These are phyloP conservation scores for Trichoderma koningii DNA, from an alignment of 2,329 filamentous ascomycete species.

Conservation along the genomic window DNA sequence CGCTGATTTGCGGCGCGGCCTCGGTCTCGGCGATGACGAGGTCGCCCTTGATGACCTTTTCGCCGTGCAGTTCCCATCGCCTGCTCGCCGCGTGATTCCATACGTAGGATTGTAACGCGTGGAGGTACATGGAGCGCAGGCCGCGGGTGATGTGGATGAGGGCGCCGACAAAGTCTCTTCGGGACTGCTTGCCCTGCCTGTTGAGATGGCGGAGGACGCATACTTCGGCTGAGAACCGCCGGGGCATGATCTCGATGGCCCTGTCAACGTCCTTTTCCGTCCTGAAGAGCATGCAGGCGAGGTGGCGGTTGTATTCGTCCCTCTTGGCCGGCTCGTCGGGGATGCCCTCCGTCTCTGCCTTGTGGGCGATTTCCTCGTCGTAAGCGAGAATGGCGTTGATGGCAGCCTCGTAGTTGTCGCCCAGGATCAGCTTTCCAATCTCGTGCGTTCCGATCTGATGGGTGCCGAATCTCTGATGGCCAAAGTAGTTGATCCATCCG, in stretches of 20 bases:
- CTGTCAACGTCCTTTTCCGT: constrained; percentile 58
- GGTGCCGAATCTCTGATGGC: constrained; percentile 93
- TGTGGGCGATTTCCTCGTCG: constrained; percentile 60
- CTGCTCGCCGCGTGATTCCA: constrained; percentile 87
- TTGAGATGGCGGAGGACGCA: constrained; percentile 77
- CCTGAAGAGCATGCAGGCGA: constrained; percentile 74
- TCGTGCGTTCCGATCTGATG: constrained; percentile 83
- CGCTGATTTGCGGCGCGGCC: constrained; percentile 44
- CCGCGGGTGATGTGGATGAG: constrained; percentile 78
- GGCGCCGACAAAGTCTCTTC: constrained; percentile 77
- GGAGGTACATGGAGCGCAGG: constrained; percentile 89
- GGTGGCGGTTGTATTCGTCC: constrained; percentile 78
- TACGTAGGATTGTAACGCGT: constrained; percentile 92
- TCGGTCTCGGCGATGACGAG: constrained; percentile 63
- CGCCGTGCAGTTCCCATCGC: constrained; percentile 75
- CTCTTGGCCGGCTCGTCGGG: constrained; percentile 57
- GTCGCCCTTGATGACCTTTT: constrained; percentile 78
- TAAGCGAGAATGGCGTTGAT: constrained; percentile 76
- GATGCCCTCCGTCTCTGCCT: constrained; percentile 43
- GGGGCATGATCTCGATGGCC: constrained; percentile 70
- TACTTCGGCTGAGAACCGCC: constrained; percentile 78
- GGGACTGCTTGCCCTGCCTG: constrained; percentile 48
- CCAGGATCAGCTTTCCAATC: constrained; percentile 80
- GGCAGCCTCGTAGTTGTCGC: constrained; percentile 78
- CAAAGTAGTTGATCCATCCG: constrained; percentile 97